A percentile compares a stretch with the other conserved stretches of the same genome.
Evolutionary conservation across 805 yeast genomes (phyloP).

Genomic region (Candida xiaguanensis): DNA sequence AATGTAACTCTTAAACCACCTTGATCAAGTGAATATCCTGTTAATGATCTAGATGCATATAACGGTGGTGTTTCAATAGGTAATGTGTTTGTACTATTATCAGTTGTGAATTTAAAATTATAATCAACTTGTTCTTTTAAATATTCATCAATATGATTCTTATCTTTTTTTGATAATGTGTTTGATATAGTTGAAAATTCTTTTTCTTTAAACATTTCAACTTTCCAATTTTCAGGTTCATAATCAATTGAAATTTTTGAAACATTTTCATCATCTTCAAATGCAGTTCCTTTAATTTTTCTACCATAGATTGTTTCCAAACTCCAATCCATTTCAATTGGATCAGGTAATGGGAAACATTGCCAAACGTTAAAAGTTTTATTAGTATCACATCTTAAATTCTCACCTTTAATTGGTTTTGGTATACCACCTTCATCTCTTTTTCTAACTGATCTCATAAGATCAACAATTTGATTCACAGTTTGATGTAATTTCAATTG

Average conservation of each 20-base stretch:
- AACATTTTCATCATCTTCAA: slow-evolving; percentile 40
- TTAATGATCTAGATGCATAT: slow-evolving; percentile 74
- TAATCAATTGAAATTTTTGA: slow-evolving; percentile 41
- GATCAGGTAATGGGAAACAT: slow-evolving; percentile 75
- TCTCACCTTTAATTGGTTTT: slow-evolving; percentile 66
- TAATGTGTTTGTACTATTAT: slow-evolving; percentile 41
- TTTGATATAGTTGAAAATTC: slow-evolving; percentile 9
- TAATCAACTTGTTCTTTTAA: slow-evolving; percentile 16
- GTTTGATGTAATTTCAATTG: slow-evolving; percentile 56
- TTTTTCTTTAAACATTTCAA: slow-evolving; percentile 5
- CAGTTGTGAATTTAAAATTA: slow-evolving; percentile 41
- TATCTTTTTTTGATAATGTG: slow-evolving; percentile 10
- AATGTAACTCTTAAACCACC: slow-evolving; percentile 85
- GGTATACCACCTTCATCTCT: slow-evolving; percentile 66
- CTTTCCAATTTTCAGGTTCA: slow-evolving; percentile 11
- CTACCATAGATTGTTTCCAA: slow-evolving; percentile 70
- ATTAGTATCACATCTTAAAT: slow-evolving; percentile 67
- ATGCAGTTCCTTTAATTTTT: slow-evolving; percentile 58
- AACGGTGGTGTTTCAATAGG: slow-evolving; percentile 54
- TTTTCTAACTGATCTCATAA: slow-evolving; percentile 63
- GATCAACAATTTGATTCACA: slow-evolving; percentile 70
- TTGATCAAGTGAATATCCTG: slow-evolving; percentile 86
- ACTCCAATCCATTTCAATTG: slow-evolving; percentile 44
- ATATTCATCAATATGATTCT: slow-evolving; percentile 11
- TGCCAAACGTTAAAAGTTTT: slow-evolving; percentile 59